Base-by-base conservation (phyloP, 306 rosid species). In the Lagenaria siceraria region DNA sequence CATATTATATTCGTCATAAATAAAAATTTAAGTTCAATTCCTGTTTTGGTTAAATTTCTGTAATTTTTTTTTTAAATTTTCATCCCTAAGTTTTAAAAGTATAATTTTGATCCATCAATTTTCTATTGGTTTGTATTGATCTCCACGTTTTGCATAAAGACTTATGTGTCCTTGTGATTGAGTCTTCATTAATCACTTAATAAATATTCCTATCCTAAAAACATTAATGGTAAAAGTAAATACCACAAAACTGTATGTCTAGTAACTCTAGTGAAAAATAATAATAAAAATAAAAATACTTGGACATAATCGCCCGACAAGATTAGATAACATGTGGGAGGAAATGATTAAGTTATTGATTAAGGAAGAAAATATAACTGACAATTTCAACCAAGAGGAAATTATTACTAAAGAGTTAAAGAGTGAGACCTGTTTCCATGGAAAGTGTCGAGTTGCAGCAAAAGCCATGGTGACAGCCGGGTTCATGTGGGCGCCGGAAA, bases 401-500 rank as follows among this genome's bases (percentile, higher is more conserved):
- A n/a, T n/a, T n/a, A n/a, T n/a, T n/a, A n/a, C n/a, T 55, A n/a
- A 54, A 29, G 61, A 24, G 24, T 54, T 21, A 9, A 13, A 54
- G 36, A 42, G 12, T 40, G 69, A 70, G 33, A 88, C 98, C 94
- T 87, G 91, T 82, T 86, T 90, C 98, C 96, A 90, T 63, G 96
- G 96, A 64, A 93, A 88, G 81, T 88, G 96, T 25, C 77, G 58
- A 8, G 82, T 65, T 17, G 91, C 80, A 54, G 97, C 90, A 55
- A 93, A 89, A 49, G 97, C 96, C 21, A 88, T 51, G 79, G 98
- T 91, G 49, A 93, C 97, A 2, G 93, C 93, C 5, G 96, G 98
- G 85, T 93, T 93, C 92, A 91, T 89, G 58, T 93, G 98, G 17
- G 96, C 97, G 0, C 97, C 93, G 1, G 98, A 91, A 79, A 93